Base-by-base conservation (phyloP, 495 filamentous ascomycete species). In the Thermochaetoides thermophila region DNA sequence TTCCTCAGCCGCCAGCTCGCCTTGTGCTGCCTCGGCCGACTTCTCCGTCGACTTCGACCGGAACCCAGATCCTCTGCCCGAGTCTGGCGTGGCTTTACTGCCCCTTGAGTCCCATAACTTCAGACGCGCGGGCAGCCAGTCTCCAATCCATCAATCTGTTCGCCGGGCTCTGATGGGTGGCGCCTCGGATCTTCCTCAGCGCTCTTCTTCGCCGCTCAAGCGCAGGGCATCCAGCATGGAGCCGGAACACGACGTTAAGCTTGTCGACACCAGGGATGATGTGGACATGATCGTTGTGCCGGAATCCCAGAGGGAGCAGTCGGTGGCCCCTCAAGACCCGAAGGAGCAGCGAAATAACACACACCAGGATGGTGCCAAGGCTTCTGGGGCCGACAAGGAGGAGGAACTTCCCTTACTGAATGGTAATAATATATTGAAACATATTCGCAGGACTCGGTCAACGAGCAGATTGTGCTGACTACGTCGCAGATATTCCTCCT, bases 11-110 rank as follows among this genome's bases (percentile, higher is more conserved):
- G 68, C 73, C 32, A 81, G 76, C 48, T 80, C 72, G 18, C 77
- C 80, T 10, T 74, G 70, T 45, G 73, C 73, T 41, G 78, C 78
- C 43, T 86, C 75, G 67, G 71, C 78, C 44, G 73, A 72, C 28
- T 57, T 86, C 33, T 71, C 73, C 32, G 59, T 86, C 29, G 69
- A 78, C 37, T 68, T 68, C 40, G 77, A 80, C 43, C 56, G 64
- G 28, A 59, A 52, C 37, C 59, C 63, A 42, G 73, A n/a, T n/a
- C n/a, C n/a, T n/a, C n/a, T n/a, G n/a, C n/a, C n/a, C n/a, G n/a
- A n/a, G n/a, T n/a, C n/a, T n/a, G n/a, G n/a, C n/a, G n/a, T n/a
- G 76, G 27, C 68, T 55, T 29, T 48, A 55, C 16, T 29, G 42
- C 42, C 12, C 35, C 41, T 7, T 46, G 43, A 29, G 30, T 38